Conservation (phyloP, 441 rosid genomes). For the Erodium texanum region DNA sequence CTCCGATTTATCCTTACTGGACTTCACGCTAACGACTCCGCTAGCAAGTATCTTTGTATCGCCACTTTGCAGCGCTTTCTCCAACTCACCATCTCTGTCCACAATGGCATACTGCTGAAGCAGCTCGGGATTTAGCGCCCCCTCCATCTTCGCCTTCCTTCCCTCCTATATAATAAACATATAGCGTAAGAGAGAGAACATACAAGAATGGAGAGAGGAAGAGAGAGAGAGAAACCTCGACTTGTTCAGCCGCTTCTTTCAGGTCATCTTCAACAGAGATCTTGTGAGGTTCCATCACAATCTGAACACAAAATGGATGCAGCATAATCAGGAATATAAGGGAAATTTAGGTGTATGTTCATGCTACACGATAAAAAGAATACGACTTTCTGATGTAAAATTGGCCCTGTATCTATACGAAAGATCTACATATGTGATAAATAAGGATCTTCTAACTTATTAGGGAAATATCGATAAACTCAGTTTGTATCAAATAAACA, state of each 20-base stretch:
- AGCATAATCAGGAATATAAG: too few species aligned
- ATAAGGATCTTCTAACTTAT: too few species aligned
- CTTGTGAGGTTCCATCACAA: conserved; percentile 54
- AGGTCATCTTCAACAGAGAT: conserved; percentile 89
- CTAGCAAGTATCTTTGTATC: conserved; percentile 44
- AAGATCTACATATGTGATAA: too few species aligned
- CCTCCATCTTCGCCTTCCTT: conserved; percentile 55
- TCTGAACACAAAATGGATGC: conserved; percentile 51
- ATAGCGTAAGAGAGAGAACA: not conserved
- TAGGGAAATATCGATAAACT: too few species aligned
- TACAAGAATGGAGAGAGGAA: not conserved
- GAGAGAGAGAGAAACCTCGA: conserved; percentile 38
- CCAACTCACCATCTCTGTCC: conserved; percentile 53
- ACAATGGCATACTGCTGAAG: conserved; percentile 65
- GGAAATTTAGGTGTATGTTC: too few species aligned
- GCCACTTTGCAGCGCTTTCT: conserved; percentile 51
- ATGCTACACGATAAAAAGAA: too few species aligned
- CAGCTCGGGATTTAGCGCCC: conserved; percentile 44
- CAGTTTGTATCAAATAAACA: too few species aligned
- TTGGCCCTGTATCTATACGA: too few species aligned
- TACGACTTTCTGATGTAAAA: too few species aligned
- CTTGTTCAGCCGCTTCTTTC: conserved; percentile 74
- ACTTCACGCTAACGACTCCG: conserved; percentile 60
- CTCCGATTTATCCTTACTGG: conserved; percentile 34
- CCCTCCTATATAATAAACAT: conserved; percentile 39